Percentiles rank a stretch among this genome's conserved stretches.
phyloP scores from a whole-genome alignment of 768 basidiomycete species.

The Postia placenta region DNA sequence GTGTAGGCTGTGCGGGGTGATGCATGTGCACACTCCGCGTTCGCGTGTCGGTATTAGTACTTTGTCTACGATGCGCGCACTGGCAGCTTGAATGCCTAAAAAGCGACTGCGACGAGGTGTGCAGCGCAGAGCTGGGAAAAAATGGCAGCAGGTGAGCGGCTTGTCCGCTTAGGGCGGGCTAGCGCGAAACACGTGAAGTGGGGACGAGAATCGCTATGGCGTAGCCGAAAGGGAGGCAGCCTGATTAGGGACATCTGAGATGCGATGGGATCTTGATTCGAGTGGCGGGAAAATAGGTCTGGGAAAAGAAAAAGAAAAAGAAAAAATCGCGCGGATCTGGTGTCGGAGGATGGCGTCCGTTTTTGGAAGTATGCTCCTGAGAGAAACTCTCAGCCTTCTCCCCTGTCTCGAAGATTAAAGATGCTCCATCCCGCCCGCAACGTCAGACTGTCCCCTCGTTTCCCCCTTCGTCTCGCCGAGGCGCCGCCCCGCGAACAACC shows the following conservation, averaged over 20 bases:
- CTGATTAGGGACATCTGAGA: slow-evolving; percentile 14
- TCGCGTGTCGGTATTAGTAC: too few species aligned
- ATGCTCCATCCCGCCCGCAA: slow-evolving; percentile 10
- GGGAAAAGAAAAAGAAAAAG: background rate
- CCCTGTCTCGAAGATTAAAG: slow-evolving; percentile 8
- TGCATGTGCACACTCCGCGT: too few species aligned
- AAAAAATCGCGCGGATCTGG: slow-evolving; percentile 4
- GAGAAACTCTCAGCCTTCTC: slow-evolving; percentile 11
- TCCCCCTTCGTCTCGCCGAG: slow-evolving; percentile 11
- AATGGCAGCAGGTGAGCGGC: background rate
- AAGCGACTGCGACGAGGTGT: too few species aligned
- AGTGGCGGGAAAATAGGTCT: background rate
- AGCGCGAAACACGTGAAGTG: slow-evolving; percentile 6
- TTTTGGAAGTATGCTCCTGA: slow-evolving; percentile 8
- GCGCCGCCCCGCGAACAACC: slow-evolving; percentile 9
- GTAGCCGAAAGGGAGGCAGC: slow-evolving; percentile 5
- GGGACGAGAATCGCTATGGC: background rate
- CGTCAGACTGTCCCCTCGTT: slow-evolving; percentile 12
- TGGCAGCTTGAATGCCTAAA: too few species aligned
- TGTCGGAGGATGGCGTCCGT: slow-evolving; percentile 2
- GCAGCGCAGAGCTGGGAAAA: slow-evolving; percentile 1
- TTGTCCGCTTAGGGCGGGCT: background rate
- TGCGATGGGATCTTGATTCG: slow-evolving; percentile 11
- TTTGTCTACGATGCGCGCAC: too few species aligned
- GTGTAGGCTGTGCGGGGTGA: too few species aligned